These are phyloP conservation scores for Nidularia sp. DNA, from an alignment of 768 basidiomycete genomes.

Conservation along the genomic window DNA sequence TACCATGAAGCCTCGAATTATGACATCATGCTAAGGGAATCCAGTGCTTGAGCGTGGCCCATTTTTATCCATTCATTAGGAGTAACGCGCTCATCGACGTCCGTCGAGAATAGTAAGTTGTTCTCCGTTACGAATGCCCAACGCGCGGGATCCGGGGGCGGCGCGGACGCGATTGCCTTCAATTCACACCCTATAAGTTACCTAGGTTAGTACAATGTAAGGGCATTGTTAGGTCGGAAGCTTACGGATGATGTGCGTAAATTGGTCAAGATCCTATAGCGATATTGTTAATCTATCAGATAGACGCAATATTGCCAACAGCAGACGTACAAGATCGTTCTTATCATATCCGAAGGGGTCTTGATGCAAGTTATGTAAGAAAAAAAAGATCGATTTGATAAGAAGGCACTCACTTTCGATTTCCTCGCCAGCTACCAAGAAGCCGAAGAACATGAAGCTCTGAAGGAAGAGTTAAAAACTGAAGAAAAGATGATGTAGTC, in stretches of 20 bases:
- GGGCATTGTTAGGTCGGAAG: slow-evolving; percentile 5
- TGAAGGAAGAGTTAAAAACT: slow-evolving; percentile 13
- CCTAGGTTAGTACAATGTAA: background rate
- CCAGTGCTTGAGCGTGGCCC: slow-evolving; percentile 41
- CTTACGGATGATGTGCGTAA: slow-evolving; percentile 53
- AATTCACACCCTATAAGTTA: slow-evolving; percentile 44
- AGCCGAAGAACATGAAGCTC: slow-evolving; percentile 72
- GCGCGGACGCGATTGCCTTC: slow-evolving; percentile 54
- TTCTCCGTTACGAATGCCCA: slow-evolving; percentile 64
- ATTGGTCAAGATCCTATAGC: no score
- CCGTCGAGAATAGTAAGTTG: slow-evolving; percentile 45
- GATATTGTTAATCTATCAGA: background rate
- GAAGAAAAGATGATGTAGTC: background rate
- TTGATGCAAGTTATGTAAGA: slow-evolving; percentile 7
- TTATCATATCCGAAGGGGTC: slow-evolving; percentile 64
- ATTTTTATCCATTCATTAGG: slow-evolving; percentile 57
- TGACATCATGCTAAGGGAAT: background rate
- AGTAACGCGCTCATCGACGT: slow-evolving; percentile 34
- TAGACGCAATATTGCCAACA: background rate
- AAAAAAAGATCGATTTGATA: background rate
- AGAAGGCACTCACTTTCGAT: slow-evolving; percentile 49
- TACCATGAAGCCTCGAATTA: background rate
- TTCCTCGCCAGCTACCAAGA: slow-evolving; percentile 70
- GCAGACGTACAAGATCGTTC: slow-evolving; percentile 57
- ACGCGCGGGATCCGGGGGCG: slow-evolving; percentile 50